Evolutionary conservation across 2,329 filamentous ascomycete species (phyloP).

Genomic region (Didymella keratinophila): DNA sequence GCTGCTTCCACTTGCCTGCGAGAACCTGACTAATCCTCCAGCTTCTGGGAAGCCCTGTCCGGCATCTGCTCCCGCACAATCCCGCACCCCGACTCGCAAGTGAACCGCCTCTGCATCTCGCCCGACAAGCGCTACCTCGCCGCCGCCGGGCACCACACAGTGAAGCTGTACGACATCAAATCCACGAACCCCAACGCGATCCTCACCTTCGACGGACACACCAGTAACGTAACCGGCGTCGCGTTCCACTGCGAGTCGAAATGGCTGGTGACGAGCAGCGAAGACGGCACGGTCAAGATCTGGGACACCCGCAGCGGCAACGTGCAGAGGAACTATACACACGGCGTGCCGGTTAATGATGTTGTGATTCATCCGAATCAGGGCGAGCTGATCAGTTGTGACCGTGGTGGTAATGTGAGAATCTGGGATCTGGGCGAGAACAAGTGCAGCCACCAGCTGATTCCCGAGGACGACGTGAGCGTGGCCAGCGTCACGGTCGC

Average conservation of each 20-base stretch:
- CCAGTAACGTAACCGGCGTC: slow-evolving; percentile 93
- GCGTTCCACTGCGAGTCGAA: slow-evolving; percentile 99
- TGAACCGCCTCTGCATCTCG: slow-evolving; percentile 97
- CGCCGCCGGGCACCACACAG: slow-evolving; percentile 79
- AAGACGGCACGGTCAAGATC: slow-evolving; percentile 96
- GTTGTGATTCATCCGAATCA: slow-evolving; percentile 99
- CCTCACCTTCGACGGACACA: slow-evolving; percentile 94
- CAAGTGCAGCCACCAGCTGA: slow-evolving; percentile 93
- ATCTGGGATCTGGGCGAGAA: slow-evolving; percentile 98
- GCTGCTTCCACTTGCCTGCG: slow-evolving; percentile 24
- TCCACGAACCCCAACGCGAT: slow-evolving; percentile 95
- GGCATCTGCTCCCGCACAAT: slow-evolving; percentile 98
- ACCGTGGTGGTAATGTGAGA: slow-evolving; percentile 88
- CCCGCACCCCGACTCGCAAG: slow-evolving; percentile 96
- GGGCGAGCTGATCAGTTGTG: slow-evolving; percentile 96
- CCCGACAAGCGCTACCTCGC: slow-evolving; percentile 97
- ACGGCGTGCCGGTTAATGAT: slow-evolving; percentile 90
- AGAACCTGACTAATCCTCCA: slow-evolving; percentile 49
- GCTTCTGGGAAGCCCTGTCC: slow-evolving; percentile 98
- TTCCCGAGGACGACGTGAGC: slow-evolving; percentile 93
- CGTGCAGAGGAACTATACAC: slow-evolving; percentile 91
- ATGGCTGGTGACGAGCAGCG: slow-evolving; percentile 99
- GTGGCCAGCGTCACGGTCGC: slow-evolving; percentile 96
- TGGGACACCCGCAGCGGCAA: slow-evolving; percentile 90
- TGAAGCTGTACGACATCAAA: slow-evolving; percentile 99